Evolutionary conservation across 139 green algal species (phyloP).

Genomic region (Coelastrella sp.): DNA sequence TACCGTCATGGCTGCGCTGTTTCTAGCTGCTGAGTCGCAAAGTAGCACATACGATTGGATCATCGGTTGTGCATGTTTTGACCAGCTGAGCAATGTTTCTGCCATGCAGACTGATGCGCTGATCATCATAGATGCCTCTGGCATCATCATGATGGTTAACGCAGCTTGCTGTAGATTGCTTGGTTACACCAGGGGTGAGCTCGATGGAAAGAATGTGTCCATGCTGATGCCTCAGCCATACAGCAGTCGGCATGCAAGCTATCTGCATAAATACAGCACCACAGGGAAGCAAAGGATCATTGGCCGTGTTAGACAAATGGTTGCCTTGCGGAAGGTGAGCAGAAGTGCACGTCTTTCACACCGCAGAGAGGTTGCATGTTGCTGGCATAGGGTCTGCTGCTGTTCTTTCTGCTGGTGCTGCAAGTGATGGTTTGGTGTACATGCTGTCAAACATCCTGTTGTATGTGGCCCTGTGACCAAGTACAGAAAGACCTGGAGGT

Average conservation of each 20-base stretch:
- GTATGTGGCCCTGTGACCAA: no score
- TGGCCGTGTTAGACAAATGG: constrained; percentile 23
- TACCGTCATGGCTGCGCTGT: no score
- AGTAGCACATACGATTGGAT: no score
- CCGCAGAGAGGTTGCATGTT: not conserved
- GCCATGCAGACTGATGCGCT: constrained; percentile 33
- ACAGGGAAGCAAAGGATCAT: not conserved
- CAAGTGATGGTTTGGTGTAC: no score
- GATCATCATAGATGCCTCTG: constrained; percentile 53
- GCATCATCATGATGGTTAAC: constrained; percentile 40
- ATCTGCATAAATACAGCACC: not conserved
- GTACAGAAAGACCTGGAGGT: no score
- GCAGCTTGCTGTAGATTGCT: not conserved
- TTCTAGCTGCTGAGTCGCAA: no score
- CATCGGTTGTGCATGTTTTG: no score
- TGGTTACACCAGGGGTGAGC: constrained; percentile 51
- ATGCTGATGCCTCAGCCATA: constrained; percentile 20
- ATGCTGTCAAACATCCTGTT: no score
- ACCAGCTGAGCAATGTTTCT: no score
- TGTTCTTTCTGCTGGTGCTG: no score
- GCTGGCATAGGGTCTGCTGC: no score
- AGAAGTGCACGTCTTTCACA: not conserved
- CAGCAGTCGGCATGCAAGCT: not conserved
- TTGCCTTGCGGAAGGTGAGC: constrained; percentile 47
- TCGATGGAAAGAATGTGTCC: constrained; percentile 68